Percentiles rank a stretch among this genome's conserved stretches.
Evolutionary conservation across 1,139 yeast species (phyloP).

Genomic region (Debaryomyces coudertii): DNA sequence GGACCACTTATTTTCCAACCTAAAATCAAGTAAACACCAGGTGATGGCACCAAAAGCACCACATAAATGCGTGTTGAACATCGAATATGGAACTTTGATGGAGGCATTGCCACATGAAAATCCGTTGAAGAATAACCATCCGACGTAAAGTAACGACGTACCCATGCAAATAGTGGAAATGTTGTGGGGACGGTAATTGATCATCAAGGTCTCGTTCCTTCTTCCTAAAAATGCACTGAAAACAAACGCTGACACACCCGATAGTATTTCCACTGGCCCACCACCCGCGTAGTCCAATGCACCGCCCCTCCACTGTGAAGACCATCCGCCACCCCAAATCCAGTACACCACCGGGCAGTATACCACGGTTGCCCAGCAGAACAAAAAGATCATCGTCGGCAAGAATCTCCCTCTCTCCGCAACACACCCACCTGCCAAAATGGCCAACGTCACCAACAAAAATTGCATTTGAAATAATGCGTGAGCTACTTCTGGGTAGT

Average conservation of each 20-base stretch:
- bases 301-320: conserved; percentile 70
- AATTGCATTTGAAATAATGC: conserved; percentile 92
- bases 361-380: conserved; percentile 88
- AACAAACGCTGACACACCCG: conserved; percentile 90
- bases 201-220: conserved; percentile 79
- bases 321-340: conserved; percentile 99
- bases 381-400: conserved; percentile 81
- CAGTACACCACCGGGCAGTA: conserved; percentile 93
- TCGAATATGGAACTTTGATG: conserved; percentile 74
- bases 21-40: conserved; percentile 89
- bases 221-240: conserved; percentile 82
- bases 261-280: conserved; percentile 92
- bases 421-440: conserved; percentile 84
- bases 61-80: conserved; percentile 87
- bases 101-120: conserved; percentile 73
- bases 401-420: conserved; percentile 92
- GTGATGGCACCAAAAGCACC: conserved; percentile 91
- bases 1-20: conserved; percentile 88
- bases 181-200: conserved; percentile 93
- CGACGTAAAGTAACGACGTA: conserved; percentile 63
- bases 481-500: conserved; percentile 81
- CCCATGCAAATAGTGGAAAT: conserved; percentile 85
- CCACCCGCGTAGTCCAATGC: conserved; percentile 97
- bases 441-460: conserved; percentile 85
- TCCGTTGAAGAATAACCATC: conserved; percentile 91